A percentile compares a stretch with the other conserved stretches of the same genome.
Evolutionary conservation across 2,329 filamentous ascomycete species (phyloP).

Genomic region (Xylaria sp.): DNA sequence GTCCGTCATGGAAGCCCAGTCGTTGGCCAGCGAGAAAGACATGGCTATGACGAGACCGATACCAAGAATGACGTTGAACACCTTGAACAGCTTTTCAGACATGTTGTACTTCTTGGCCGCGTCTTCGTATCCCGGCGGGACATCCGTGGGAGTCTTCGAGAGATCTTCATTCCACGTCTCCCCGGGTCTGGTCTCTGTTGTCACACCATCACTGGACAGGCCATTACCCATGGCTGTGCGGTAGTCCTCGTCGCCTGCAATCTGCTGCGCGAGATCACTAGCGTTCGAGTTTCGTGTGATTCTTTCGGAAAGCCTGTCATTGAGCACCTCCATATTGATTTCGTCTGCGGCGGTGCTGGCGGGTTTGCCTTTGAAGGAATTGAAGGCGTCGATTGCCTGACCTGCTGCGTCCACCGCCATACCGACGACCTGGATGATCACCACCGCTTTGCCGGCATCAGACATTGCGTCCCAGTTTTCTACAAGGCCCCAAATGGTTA

Average conservation of each 20-base stretch:
- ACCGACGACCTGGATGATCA: background rate
- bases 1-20: background rate
- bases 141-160: background rate
- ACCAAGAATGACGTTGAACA: background rate
- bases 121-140: background rate
- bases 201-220: background rate
- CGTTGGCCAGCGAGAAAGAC: background rate
- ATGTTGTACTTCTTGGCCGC: background rate
- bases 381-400: background rate
- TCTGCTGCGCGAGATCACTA: background rate
- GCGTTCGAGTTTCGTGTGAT: background rate
- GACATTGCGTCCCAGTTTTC: background rate
- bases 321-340: background rate
- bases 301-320: background rate
- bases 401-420: background rate
- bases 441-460: background rate
- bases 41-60: background rate
- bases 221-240: background rate
- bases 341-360: background rate
- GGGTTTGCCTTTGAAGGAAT: background rate
- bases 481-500: background rate
- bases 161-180: background rate
- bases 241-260: background rate
- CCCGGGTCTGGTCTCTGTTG: background rate
- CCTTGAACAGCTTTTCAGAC: background rate